phyloP scores from a whole-genome alignment of 495 filamentous ascomycete genomes.

The Ramalina peruviana region DNA sequence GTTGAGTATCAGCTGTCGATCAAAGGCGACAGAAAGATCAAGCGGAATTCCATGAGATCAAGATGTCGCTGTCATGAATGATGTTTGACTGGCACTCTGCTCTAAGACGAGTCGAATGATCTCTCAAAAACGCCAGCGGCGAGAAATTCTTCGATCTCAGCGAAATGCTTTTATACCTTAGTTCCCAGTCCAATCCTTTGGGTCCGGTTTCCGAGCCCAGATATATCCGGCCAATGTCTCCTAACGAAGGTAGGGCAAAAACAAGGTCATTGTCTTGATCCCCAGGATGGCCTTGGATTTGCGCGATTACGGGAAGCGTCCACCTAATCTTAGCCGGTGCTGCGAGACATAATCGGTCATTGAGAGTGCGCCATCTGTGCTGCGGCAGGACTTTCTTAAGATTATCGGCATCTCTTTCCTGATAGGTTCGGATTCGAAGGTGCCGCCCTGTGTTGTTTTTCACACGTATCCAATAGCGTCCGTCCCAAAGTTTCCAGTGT shows the following conservation, averaged over 20 bases:
- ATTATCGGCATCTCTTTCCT: not conserved
- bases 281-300: not conserved
- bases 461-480: slow-evolving; percentile 68
- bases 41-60: not conserved
- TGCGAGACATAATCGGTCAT: not conserved
- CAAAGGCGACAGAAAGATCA: too few species aligned
- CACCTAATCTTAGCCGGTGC: not conserved
- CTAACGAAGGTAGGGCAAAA: not conserved
- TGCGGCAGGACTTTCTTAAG: not conserved
- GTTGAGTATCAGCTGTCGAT: too few species aligned
- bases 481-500: slow-evolving; percentile 56
- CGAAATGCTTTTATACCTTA: not conserved
- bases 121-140: not conserved
- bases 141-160: not conserved
- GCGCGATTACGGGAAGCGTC: not conserved
- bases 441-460: slow-evolving; percentile 34
- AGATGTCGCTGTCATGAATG: not conserved
- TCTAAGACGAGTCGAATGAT: not conserved
- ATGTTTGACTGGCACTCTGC: not conserved
- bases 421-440: slow-evolving; percentile 30
- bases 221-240: not conserved
- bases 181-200: too few species aligned
- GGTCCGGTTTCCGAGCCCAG: too few species aligned
- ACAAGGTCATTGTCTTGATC: not conserved
- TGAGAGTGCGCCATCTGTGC: not conserved